Conservation (phyloP, 768 basidiomycete species). For the Tremella fuciformis region DNA sequence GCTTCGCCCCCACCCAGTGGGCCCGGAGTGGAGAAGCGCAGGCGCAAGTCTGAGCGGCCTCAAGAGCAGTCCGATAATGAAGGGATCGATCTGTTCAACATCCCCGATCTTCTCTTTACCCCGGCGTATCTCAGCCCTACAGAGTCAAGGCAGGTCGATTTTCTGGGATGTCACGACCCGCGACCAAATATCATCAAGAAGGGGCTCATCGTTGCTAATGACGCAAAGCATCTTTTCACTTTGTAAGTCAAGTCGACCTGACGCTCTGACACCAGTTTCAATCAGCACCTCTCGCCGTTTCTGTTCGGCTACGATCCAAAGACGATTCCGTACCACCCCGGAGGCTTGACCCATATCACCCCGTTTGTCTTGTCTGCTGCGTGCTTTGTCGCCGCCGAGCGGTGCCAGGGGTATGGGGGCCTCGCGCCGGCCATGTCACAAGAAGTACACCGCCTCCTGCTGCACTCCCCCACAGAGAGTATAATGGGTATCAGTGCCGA, state of each 20-base stretch:
- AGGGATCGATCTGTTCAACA: no score
- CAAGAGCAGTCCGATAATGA: no score
- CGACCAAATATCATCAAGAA: constrained; percentile 28
- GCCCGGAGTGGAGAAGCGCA: no score
- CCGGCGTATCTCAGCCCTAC: no score
- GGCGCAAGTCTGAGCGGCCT: no score
- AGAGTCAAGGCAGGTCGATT: no score
- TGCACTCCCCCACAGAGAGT: constrained; percentile 26
- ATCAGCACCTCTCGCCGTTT: constrained; percentile 19
- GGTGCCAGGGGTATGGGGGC: constrained; percentile 10
- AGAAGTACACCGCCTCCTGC: constrained; percentile 22
- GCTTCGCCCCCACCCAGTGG: no score
- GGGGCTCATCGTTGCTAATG: constrained; percentile 16
- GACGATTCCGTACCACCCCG: constrained; percentile 30
- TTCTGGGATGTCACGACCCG: constrained; percentile 23
- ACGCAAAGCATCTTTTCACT: constrained; percentile 26
- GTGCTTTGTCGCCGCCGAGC: constrained; percentile 30
- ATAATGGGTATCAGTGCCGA: constrained; percentile 9
- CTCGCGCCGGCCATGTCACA: constrained; percentile 17
- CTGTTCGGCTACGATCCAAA: constrained; percentile 31
- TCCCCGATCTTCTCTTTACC: no score
- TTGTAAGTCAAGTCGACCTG: constrained; percentile 19
- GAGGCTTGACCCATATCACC: constrained; percentile 27
- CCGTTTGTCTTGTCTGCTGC: constrained; percentile 32
- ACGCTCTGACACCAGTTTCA: constrained; percentile 19